These are phyloP conservation scores for Liquidambar formosana DNA, from an alignment of 164 flowering plant species.

Conservation along the genomic window DNA sequence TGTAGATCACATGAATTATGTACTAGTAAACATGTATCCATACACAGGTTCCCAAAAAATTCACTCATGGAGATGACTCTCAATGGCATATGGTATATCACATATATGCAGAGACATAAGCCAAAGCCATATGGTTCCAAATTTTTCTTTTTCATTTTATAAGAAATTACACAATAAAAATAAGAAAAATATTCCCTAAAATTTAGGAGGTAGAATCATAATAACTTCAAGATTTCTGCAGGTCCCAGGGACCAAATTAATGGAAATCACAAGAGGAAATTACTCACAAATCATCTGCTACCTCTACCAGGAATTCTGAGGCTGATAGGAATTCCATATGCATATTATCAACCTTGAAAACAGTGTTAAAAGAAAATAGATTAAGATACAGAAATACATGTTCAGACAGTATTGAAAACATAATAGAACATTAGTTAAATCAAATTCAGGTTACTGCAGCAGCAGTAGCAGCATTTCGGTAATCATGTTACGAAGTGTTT, in stretches of 20 bases:
- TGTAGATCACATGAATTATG: neutral
- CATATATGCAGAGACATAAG: neutral
- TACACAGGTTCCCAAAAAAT: too few relatives aligned
- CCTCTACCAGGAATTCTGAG: conserved; percentile 91
- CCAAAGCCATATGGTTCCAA: neutral
- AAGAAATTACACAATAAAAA: neutral
- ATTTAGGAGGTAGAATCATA: too few relatives aligned
- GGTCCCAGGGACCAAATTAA: neutral
- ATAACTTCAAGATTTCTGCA: too few relatives aligned
- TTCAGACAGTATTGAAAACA: neutral
- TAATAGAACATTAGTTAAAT: neutral
- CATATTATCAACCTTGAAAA: conserved; percentile 75
- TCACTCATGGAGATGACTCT: too few relatives aligned
- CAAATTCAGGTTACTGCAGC: neutral
- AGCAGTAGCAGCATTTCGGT: neutral
- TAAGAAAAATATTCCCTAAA: neutral
- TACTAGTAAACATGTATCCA: neutral
- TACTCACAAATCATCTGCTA: conserved; percentile 93
- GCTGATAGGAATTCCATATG: conserved; percentile 89
- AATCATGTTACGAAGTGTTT: neutral
- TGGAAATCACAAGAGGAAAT: neutral
- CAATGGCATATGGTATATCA: too few relatives aligned
- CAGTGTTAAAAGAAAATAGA: conserved; percentile 20
- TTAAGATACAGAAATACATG: conserved; percentile 8
- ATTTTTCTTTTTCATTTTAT: neutral